phyloP scores from a whole-genome alignment of 2,329 filamentous ascomycete species.

The Xenoacremonium recifei region DNA sequence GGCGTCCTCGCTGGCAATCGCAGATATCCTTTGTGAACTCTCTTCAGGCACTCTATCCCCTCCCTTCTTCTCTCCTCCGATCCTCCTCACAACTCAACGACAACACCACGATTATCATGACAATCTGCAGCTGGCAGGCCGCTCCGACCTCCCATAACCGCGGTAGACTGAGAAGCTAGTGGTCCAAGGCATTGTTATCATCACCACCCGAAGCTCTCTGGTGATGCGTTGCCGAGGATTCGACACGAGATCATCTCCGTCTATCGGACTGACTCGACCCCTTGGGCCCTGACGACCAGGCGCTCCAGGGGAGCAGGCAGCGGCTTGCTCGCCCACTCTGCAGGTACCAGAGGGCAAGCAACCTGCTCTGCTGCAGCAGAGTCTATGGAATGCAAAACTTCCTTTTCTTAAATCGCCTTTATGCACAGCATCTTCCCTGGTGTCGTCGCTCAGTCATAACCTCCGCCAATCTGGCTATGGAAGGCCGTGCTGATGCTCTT shows the following conservation, averaged over 20 bases:
- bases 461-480: conserved; percentile 82
- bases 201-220: conserved; percentile 15
- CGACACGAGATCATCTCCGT: conserved; percentile 21
- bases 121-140: conserved; percentile 27
- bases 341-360: conserved; percentile 19
- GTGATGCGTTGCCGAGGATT: conserved; percentile 18
- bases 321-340: conserved; percentile 16
- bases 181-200: conserved; percentile 19
- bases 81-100: too few species aligned
- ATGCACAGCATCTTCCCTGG: conserved; percentile 25
- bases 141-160: conserved; percentile 17
- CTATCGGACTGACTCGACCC: conserved; percentile 15
- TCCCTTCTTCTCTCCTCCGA: conserved; percentile 5
- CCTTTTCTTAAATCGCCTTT: conserved; percentile 27
- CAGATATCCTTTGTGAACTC: neutral
- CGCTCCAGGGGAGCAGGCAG: conserved; percentile 17
- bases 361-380: conserved; percentile 23
- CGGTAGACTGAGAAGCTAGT: conserved; percentile 18
- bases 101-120: conserved; percentile 27
- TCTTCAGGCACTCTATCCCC: neutral
- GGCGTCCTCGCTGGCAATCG: conserved; percentile 1
- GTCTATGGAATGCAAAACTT: conserved; percentile 26
- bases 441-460: conserved; percentile 47
- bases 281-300: conserved; percentile 21
- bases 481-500: conserved; percentile 96